phyloP scores from a whole-genome alignment of 345 rosid genomes.

The Eucalyptus pauciflora region DNA sequence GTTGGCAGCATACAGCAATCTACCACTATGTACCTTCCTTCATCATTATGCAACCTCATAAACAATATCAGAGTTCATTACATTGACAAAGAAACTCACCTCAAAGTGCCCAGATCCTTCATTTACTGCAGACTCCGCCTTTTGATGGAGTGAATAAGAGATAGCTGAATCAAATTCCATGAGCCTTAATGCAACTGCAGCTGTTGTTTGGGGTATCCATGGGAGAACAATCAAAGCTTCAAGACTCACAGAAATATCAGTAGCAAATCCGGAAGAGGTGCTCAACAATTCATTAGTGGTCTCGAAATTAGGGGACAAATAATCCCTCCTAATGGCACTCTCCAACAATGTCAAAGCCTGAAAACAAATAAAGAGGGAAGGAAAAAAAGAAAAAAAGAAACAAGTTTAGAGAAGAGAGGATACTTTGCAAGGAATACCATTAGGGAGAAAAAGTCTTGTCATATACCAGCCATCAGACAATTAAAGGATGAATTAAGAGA shows the following conservation, averaged over 20 bases:
- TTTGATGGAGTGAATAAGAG: constrained; percentile 34
- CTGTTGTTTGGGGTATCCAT: constrained; percentile 71
- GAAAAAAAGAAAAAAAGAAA: background rate
- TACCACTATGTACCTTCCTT: background rate
- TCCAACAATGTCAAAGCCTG: constrained; percentile 65
- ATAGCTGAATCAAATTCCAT: constrained; percentile 55
- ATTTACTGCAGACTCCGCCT: constrained; percentile 26
- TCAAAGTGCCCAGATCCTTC: constrained; percentile 21
- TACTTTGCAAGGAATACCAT: background rate
- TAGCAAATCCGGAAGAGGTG: background rate
- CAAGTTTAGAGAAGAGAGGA: background rate
- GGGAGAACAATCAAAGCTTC: constrained; percentile 39
- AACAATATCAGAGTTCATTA: background rate
- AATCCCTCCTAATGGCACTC: constrained; percentile 44
- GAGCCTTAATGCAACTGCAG: constrained; percentile 65
- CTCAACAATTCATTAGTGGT: constrained; percentile 54
- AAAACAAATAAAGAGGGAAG: background rate
- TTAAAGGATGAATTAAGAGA: background rate
- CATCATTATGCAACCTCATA: background rate
- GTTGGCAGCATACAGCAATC: background rate
- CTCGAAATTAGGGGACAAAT: constrained; percentile 50
- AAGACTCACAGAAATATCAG: background rate
- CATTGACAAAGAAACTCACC: constrained; percentile 18
- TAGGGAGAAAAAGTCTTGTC: background rate
- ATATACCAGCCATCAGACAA: background rate